phyloP scores from a whole-genome alignment of 2,329 filamentous ascomycete genomes.

The Penicillium janthinellum region DNA sequence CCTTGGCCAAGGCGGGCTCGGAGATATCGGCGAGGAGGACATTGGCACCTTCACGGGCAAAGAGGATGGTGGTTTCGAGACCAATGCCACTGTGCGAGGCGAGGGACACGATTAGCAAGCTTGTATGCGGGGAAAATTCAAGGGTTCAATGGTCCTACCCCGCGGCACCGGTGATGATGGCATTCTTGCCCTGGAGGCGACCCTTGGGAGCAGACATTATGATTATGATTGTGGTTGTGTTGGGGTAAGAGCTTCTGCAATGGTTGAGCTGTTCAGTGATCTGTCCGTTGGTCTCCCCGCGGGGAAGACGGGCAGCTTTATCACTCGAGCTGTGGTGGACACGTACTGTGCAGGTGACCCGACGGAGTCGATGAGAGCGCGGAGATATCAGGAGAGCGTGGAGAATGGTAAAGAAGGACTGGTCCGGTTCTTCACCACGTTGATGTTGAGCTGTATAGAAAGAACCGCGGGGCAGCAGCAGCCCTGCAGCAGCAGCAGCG shows the following conservation, averaged over 20 bases:
- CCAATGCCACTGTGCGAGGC: constrained; percentile 69
- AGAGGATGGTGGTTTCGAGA: constrained; percentile 87
- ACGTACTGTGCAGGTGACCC: background rate
- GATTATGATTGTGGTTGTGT: background rate
- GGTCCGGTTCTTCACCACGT: background rate
- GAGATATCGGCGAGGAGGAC: constrained; percentile 87
- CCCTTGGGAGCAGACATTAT: constrained; percentile 21
- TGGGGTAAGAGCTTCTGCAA: constrained; percentile 5
- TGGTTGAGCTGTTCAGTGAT: constrained; percentile 7
- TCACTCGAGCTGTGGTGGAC: background rate
- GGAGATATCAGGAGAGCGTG: background rate
- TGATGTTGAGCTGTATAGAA: constrained; percentile 15
- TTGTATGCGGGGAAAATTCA: background rate
- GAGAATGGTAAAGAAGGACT: background rate
- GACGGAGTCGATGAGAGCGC: background rate
- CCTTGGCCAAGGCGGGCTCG: constrained; percentile 73
- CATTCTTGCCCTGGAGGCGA: constrained; percentile 64
- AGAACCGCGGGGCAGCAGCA: constrained; percentile 12
- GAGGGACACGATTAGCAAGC: background rate
- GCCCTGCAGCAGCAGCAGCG: no score
- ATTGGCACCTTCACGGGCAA: constrained; percentile 82
- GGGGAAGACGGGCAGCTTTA: constrained; percentile 1
- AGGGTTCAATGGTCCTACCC: constrained; percentile 61
- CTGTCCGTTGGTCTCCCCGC: background rate
- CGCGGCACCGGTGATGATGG: constrained; percentile 79